These are phyloP conservation scores for Silene uniflora DNA, from an alignment of 148 eudicot species.

Conservation along the genomic window DNA sequence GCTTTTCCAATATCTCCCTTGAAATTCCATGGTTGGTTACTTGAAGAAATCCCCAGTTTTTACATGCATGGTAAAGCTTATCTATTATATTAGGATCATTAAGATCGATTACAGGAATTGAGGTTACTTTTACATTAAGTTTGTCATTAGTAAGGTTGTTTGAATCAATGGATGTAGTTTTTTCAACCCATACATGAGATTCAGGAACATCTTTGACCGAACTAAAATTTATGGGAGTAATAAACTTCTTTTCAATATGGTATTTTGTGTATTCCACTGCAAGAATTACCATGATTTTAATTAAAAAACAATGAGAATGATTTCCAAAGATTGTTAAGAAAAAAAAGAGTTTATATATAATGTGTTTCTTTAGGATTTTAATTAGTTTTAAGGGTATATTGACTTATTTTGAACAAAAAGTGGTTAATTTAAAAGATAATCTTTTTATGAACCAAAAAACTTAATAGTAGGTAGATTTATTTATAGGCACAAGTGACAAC, in stretches of 20 bases:
- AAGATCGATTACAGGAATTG: constrained; percentile 42
- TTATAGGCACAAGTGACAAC: too few relatives aligned
- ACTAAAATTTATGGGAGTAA: constrained; percentile 24
- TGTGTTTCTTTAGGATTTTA: too few relatives aligned
- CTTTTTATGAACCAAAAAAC: too few relatives aligned
- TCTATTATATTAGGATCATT: constrained; percentile 31
- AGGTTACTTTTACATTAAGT: neutral
- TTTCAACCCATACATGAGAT: constrained; percentile 40
- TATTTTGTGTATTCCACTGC: constrained; percentile 13
- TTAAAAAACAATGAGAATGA: neutral
- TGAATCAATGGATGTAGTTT: neutral
- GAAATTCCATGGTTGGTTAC: constrained; percentile 54
- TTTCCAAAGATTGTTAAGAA: neutral
- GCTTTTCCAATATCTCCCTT: constrained; percentile 24
- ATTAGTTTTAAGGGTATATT: too few relatives aligned
- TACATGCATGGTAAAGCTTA: constrained; percentile 39
- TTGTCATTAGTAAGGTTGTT: neutral
- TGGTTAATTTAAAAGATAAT: too few relatives aligned
- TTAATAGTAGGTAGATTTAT: too few relatives aligned
- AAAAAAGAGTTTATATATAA: neutral
- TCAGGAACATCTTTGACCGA: constrained; percentile 39
- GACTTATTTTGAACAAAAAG: too few relatives aligned
- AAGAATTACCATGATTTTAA: constrained; percentile 16
- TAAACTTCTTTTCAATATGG: neutral
- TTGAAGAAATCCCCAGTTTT: constrained; percentile 57